Base-by-base conservation (phyloP, 129 eudicot genomes). In the Apium graveolens region DNA sequence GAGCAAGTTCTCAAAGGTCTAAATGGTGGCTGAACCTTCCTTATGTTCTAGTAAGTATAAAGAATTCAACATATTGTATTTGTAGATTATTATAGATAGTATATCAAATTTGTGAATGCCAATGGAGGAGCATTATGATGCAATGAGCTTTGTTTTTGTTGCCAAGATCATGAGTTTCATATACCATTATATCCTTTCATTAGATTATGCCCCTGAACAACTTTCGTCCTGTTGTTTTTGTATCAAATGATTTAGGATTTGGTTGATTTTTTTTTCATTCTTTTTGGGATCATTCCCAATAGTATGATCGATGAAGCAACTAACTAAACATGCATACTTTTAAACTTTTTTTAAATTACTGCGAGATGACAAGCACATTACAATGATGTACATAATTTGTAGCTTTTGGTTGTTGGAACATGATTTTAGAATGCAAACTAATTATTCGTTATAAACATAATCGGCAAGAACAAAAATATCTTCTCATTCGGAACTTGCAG, bases 1-100 rank as follows among this genome's bases (percentile, higher is more conserved):
- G 80, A 7, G 80, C 60, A 38, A 80, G 72, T 76, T 83, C 85
- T 86, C 85, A 83, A 77, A 84, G 81, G 73, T 76, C 82, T 1
- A 77, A 82, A 55, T 94, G 97, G 98, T 90, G 98, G 97, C 82
- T 82, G 80, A 86, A 82, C 76, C 93, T 94, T 75, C 93, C 92
- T 43, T 91, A 87, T 53, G 96, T 90, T 84, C 85, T 88, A 69
- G 98, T 94, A 86, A 48, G 96, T 87, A 34, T 14, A 41, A 74
- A 77, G 12, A 46, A 18, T 46, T 53, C 35, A 26, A n/a, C 11
- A 60, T 60, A n/a, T n/a, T 55, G 32, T 60, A 26, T 26, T n/a
- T 60, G 68, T 26, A 60, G 14, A 57, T 57, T 51, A 20, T 51
- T 57, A 9, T n/a, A 57, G 14, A n/a, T 57, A 57, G 66, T n/a